phyloP scores from a whole-genome alignment of 768 basidiomycete genomes.

The Arthromyces matolae region DNA sequence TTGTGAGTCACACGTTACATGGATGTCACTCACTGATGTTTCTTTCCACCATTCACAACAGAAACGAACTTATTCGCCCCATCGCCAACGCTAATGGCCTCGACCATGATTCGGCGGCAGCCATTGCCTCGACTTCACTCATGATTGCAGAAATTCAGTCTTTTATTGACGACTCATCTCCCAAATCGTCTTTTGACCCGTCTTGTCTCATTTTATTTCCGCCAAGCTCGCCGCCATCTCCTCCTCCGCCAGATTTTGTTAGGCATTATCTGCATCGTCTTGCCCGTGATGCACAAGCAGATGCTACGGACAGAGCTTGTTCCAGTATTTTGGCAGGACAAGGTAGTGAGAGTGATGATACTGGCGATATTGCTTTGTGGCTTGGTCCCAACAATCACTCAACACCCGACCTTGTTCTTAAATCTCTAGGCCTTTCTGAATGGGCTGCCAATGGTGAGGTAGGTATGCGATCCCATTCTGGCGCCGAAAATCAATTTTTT shows the following conservation, averaged over 20 bases:
- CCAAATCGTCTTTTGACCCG: conserved; percentile 12
- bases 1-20: conserved; percentile 15
- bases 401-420: conserved; percentile 24
- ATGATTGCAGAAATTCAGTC: conserved; percentile 16
- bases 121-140: conserved; percentile 19
- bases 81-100: conserved; percentile 8
- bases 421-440: conserved; percentile 28
- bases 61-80: conserved; percentile 8
- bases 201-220: conserved; percentile 20
- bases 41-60: conserved; percentile 3
- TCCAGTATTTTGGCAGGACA: conserved; percentile 54
- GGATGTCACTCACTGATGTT: conserved; percentile 9
- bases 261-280: conserved; percentile 29
- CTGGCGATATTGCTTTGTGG: conserved; percentile 50
- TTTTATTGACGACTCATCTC: conserved; percentile 4
- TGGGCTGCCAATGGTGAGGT: conserved; percentile 17
- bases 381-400: conserved; percentile 40
- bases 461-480: conserved; percentile 9
- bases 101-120: conserved; percentile 3
- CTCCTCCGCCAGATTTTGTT: conserved; percentile 2
- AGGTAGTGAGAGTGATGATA: conserved; percentile 56
- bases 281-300: conserved; percentile 33
- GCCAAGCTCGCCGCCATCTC: conserved; percentile 1
- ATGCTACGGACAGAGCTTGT: conserved; percentile 38
- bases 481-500: conserved; percentile 7